Conservation (phyloP, 23 red algal species). For the Rhodosorus marinus region DNA sequence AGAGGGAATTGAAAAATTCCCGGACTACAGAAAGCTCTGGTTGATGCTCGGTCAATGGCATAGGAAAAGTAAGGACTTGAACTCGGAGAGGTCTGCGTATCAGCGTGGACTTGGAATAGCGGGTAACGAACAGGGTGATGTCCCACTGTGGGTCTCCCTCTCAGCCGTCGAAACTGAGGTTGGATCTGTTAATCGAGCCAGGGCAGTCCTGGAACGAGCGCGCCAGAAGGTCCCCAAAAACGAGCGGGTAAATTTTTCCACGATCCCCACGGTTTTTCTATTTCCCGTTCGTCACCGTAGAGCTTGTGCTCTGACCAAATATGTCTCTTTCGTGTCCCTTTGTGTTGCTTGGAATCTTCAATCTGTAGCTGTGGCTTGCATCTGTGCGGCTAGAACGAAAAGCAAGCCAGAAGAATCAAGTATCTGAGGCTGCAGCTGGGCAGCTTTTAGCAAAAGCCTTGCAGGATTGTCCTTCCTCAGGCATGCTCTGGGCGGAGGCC, state of each 20-base stretch:
- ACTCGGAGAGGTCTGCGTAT: no score
- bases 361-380: background rate
- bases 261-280: no score
- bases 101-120: no score
- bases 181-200: background rate
- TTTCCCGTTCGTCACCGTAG: no score
- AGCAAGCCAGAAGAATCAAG: background rate
- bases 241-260: no score
- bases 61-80: no score
- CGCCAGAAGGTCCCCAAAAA: no score
- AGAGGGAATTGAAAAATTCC: background rate
- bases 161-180: background rate
- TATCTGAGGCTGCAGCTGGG: background rate
- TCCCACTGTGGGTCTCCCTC: background rate
- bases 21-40: background rate
- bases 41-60: background rate
- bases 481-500: conserved; percentile 30
- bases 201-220: background rate
- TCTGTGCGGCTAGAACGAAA: background rate
- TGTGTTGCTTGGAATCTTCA: no score
- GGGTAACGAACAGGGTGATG: no score
- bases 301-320: no score
- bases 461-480: conserved; percentile 4
- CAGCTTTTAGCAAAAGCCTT: conserved; percentile 11
- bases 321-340: no score